Base-by-base conservation (phyloP, 1,139 yeast genomes). In the Starmera stellimalicola region DNA sequence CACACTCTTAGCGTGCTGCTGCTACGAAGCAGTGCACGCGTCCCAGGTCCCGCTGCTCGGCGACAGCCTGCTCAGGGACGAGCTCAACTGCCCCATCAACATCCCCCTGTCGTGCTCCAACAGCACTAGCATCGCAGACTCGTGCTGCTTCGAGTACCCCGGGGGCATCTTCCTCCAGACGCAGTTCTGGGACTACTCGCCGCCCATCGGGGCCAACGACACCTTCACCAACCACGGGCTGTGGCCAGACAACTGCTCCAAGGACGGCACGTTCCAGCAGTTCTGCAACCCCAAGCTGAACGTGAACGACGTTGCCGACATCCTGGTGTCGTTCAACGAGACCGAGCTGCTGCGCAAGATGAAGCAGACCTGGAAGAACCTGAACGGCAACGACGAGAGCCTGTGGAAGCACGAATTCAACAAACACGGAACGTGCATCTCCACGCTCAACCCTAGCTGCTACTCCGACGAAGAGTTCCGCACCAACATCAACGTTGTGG, bases 361-460 rank as follows among this genome's bases (percentile, higher is more conserved):
- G 85, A 50, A 62, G 15, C 47, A 48, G 16, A 58, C 67, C 34
- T 91, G 97, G 97, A 82, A 82, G 55, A 81, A 83, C 51, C 72
- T 68, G 55, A 74, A 74, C 38, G 91, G 93, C 2, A 52, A 69
- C 39, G 95, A 87, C 52, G 84, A 76, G 40, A 59, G 70, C 16
- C 63, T 91, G 36, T 91, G 98, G 97, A 67, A 74, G 19, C 97
- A 91, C 55, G 98, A 91, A 58, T 91, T 73, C 66, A 88, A 88
- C 62, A 91, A 91, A 57, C 98, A 91, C 52, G 97, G 91, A 5
- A 87, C 96, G 1, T 91, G 97, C 57, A 76, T 88, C 62, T 71
- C 77, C 26, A 87, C 96, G 0, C 63, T 88, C 33, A 70, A 70
- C 35, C 85, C 94, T 3, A 44, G 54, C 2, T 91, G 97, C 52